Base-by-base conservation (phyloP, 352 stramenopile genomes). In the Globisporangium uncinulatum region DNA sequence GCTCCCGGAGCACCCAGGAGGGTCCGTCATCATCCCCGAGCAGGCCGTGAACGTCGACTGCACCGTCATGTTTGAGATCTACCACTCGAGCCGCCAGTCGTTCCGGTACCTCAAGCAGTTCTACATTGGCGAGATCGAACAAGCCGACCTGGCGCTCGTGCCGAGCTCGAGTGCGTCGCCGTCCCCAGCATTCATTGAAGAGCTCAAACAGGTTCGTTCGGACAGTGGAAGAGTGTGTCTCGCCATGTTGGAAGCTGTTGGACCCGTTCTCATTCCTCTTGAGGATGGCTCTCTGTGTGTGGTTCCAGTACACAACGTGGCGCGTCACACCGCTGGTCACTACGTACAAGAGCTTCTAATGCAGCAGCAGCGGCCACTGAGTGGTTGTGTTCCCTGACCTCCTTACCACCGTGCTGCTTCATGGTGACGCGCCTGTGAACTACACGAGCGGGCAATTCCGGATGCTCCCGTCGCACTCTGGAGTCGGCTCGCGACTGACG, bases 61-160 rank as follows among this genome's bases (percentile, higher is more conserved):
- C 34, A 94, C 86, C 0, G 72, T 93, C 46, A 92, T 97, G 76
- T 97, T 97, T 68, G 88, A 97, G 72, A 92, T 96, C 37, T 96
- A 95, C 60, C 88, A 97, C 68, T 84, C 87, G 14, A 94, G 84
- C 55, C 83, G 86, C n/a, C 83, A 95, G 77, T 94, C 86, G 7
- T 97, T 97, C 60, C 74, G 86, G 43, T 97, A 95, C 63, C 69
- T 97, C 39, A 92, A 94, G 63, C 86, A 95, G 64, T 95, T 97
- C 52, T 97, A 96, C 75, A 92, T 97, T 39, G 88, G 88, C 20
- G 86, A 95, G 51, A 71, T 97, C 34, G 73, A 71, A 19, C 69
- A 76, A 2, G 74, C 81, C 7, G 86, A 96, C 52, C 57, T 81
- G 20, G 49, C 34, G 15, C 46, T 70, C 17, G 76, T 94, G 36